Conservation (phyloP, 2,329 filamentous ascomycete genomes). For the Aspergillus candidus region DNA sequence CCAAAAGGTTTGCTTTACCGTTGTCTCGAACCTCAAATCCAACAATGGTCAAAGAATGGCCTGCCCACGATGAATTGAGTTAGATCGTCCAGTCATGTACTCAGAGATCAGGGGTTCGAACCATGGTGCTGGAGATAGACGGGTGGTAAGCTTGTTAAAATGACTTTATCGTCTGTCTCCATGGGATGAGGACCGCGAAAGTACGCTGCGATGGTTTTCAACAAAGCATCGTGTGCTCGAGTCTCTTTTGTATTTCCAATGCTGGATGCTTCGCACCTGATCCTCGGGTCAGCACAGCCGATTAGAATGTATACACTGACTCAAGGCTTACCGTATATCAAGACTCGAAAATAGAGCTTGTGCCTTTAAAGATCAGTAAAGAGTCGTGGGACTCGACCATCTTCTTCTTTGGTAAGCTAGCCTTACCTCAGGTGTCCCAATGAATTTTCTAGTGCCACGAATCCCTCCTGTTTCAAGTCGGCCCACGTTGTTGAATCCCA, state of each 20-base stretch:
- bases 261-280: constrained; percentile 55
- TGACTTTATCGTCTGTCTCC: constrained; percentile 55
- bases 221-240: constrained; percentile 46
- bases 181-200: constrained; percentile 54
- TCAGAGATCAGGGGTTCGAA: constrained; percentile 24
- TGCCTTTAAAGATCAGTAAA: constrained; percentile 47
- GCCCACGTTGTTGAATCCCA: constrained; percentile 68
- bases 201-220: constrained; percentile 70
- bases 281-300: too few relatives aligned
- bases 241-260: constrained; percentile 46
- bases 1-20: constrained; percentile 64
- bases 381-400: constrained; percentile 1
- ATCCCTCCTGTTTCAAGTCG: constrained; percentile 81
- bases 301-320: background rate
- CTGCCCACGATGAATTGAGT: constrained; percentile 30
- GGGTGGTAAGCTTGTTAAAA: constrained; percentile 66
- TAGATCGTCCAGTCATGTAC: background rate
- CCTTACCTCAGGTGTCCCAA: constrained; percentile 78
- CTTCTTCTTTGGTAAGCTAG: background rate
- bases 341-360: constrained; percentile 70
- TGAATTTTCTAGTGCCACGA: constrained; percentile 84
- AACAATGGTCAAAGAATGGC: constrained; percentile 85
- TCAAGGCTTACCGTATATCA: constrained; percentile 53
- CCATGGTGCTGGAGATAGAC: constrained; percentile 85
- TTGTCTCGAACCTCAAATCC: constrained; percentile 67